Base-by-base conservation (phyloP, 1,139 yeast species). In the Hansenula anomala region DNA sequence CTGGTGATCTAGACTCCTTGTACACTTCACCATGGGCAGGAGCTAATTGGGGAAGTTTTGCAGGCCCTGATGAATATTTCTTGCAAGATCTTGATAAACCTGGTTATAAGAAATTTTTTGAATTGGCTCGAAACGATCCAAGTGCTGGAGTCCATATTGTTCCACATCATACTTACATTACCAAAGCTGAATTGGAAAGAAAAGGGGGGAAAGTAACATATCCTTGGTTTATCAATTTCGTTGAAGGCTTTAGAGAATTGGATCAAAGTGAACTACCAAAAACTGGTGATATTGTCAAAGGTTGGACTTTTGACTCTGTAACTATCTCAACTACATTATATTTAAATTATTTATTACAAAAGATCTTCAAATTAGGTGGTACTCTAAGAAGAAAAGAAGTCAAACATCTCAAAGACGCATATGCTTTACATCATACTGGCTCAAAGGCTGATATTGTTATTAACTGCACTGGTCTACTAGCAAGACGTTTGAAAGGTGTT, bases 1-100 rank as follows among this genome's bases (percentile, higher is more conserved):
- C 86, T 13, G 72, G 75, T n/a, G 79, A 75, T 36, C 61, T 55
- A 39, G 49, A 56, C 23, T 58, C 66, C 1, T 58, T 61, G 20
- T 80, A 77, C 48, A 78, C 88, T 1, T 77, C 85, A 0, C 73
- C 80, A 2, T 78, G 83, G 76, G 85, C 87, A 1, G 89, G 89
- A 1, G 89, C 88, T 4, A 87, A 81, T 56, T 80, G 74, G 61
- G 61, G 84, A 34, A 84, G 88, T 12, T 71, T 69, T 44, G 86
- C 86, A 2, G 35, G 49, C 4, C 36, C 37, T 28, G 55, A 60
- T 33, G 63, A 53, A 1, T 47, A 54, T 7, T 77, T 75, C 23
- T 52, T 54, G 15, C 57, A 63, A 28, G 79, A 75, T 40, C 57
- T 64, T 28, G 59, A 60, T 36, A 59, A 71, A 40, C 66, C 80